Conservation (phyloP, 2,329 filamentous ascomycete genomes). For the Scedosporium dehoogii region DNA sequence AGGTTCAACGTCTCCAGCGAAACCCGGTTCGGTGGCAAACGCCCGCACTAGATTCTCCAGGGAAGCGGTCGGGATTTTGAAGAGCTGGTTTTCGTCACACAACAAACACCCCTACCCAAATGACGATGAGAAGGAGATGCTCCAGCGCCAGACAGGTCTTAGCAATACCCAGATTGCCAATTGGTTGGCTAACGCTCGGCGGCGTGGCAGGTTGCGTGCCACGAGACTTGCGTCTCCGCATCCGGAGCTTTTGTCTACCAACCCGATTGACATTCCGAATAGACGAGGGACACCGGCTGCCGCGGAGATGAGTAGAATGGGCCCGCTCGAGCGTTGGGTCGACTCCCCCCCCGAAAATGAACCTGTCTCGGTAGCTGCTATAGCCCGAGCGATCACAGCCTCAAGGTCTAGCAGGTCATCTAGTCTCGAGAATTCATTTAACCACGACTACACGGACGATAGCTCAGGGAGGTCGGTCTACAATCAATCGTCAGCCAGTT, state of each 20-base stretch:
- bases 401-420: constrained; percentile 36
- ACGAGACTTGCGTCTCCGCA: constrained; percentile 58
- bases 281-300: constrained; percentile 37
- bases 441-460: constrained; percentile 50
- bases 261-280: constrained; percentile 65
- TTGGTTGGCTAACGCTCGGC: constrained; percentile 84
- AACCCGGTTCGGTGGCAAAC: constrained; percentile 28
- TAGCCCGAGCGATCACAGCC: constrained; percentile 46
- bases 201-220: constrained; percentile 66
- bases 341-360: constrained; percentile 51
- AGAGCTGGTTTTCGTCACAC: constrained; percentile 76
- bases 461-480: constrained; percentile 49
- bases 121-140: constrained; percentile 72
- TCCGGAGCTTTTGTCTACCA: constrained; percentile 28
- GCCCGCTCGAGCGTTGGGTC: constrained; percentile 48
- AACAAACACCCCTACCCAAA: constrained; percentile 78
- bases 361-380: constrained; percentile 47
- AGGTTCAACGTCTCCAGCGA: constrained; percentile 20
- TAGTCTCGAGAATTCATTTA: constrained; percentile 46
- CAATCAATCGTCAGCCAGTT: constrained; percentile 45
- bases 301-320: constrained; percentile 33
- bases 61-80: constrained; percentile 69
- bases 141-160: constrained; percentile 70
- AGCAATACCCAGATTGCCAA: constrained; percentile 79
- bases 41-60: constrained; percentile 68